A percentile compares a stretch with the other conserved stretches of the same genome.
Evolutionary conservation across 177 flowering plant species (phyloP).

Genomic region (Telopea speciosissima): DNA sequence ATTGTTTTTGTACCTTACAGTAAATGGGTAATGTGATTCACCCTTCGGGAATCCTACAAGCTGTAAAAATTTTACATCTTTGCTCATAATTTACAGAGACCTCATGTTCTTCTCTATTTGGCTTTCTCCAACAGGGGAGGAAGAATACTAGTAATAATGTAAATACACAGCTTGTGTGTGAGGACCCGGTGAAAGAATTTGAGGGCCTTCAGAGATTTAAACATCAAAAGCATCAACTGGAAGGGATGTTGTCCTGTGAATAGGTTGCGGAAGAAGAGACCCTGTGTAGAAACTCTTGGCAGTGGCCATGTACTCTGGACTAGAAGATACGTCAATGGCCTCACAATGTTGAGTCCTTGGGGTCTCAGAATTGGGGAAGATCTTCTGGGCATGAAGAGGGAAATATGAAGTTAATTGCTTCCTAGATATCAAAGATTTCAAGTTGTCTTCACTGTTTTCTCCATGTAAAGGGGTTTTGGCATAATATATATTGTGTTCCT

Average conservation of each 20-base stretch:
- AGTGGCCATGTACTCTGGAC: conserved; percentile 40
- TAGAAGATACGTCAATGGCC: conserved; percentile 15
- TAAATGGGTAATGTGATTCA: conserved; percentile 11
- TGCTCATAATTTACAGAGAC: conserved; percentile 10
- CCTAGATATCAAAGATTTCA: conserved; percentile 16
- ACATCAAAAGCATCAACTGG: conserved; percentile 75
- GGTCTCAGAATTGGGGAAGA: conserved; percentile 19
- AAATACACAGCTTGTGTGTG: conserved; percentile 22
- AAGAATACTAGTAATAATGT: conserved; percentile 6
- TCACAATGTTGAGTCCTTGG: conserved; percentile 20
- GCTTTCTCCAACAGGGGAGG: not conserved
- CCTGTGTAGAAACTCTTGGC: conserved; percentile 50
- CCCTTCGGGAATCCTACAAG: conserved; percentile 16
- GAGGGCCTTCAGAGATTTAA: conserved; percentile 23
- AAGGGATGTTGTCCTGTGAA: conserved; percentile 70
- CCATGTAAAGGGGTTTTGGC: conserved; percentile 8
- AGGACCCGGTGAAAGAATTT: conserved; percentile 18
- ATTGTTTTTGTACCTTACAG: not conserved
- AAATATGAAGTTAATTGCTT: conserved; percentile 18
- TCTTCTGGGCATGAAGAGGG: conserved; percentile 11
- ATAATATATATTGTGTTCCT: conserved; percentile 8
- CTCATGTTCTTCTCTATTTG: conserved; percentile 2
- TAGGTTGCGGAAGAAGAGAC: conserved; percentile 43
- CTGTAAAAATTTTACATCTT: conserved; percentile 14
- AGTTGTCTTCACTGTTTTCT: conserved; percentile 16